These are phyloP conservation scores for Pyrrhoderma lamaoense DNA, from an alignment of 1,284 basidiomycete genomes.

Conservation along the genomic window DNA sequence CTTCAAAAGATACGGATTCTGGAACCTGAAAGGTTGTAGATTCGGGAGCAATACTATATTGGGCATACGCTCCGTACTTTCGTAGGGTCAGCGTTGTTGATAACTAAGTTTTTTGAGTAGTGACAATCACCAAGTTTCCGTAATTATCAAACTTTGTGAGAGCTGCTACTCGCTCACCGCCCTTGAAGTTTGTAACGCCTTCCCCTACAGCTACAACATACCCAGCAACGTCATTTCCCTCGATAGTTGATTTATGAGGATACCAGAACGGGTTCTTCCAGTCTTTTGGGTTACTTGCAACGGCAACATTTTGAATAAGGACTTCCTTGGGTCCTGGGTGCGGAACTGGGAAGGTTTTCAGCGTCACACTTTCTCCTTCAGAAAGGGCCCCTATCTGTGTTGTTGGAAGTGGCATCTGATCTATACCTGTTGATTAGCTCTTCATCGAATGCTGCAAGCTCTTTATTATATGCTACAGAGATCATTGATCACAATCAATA, in stretches of 20 bases:
- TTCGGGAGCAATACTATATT: slow-evolving; percentile 11
- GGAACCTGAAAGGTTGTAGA: slow-evolving; percentile 8
- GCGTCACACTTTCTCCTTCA: not conserved
- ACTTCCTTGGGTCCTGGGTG: slow-evolving; percentile 22
- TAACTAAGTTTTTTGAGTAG: not conserved
- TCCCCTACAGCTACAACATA: slow-evolving; percentile 16
- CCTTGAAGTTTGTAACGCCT: slow-evolving; percentile 17
- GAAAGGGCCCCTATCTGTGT: slow-evolving; percentile 8
- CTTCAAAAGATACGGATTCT: slow-evolving; percentile 23
- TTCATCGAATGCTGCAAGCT: not conserved
- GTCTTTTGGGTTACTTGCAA: slow-evolving; percentile 29
- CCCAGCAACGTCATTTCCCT: slow-evolving; percentile 19
- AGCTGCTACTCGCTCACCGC: slow-evolving; percentile 21
- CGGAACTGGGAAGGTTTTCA: slow-evolving; percentile 16
- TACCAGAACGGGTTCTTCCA: slow-evolving; percentile 23
- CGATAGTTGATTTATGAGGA: slow-evolving; percentile 15
- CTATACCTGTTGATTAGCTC: not conserved
- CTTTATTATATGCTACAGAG: not conserved
- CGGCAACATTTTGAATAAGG: slow-evolving; percentile 28
- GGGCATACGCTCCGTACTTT: slow-evolving; percentile 15
- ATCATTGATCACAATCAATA: too few species aligned
- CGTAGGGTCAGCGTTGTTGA: not conserved
- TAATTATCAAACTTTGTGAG: slow-evolving; percentile 21
- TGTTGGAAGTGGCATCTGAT: not conserved
- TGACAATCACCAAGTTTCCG: slow-evolving; percentile 5